Evolutionary conservation across 2,329 filamentous ascomycete species (phyloP), one percentile per base, ranked within the genome.

Genomic region (Diaporthe aspalathi): DNA sequence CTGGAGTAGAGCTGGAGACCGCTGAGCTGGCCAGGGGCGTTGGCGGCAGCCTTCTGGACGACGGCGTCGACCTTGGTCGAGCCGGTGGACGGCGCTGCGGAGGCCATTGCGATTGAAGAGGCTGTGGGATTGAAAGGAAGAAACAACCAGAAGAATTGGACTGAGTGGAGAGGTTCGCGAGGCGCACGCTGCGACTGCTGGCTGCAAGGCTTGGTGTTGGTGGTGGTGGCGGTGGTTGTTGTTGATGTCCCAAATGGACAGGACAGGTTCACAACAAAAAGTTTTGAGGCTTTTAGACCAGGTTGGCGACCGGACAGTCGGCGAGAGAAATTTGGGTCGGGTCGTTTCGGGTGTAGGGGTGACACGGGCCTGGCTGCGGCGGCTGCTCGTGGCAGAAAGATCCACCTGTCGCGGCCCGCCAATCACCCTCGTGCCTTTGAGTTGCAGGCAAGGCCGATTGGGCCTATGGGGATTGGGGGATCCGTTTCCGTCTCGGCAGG

Each of bases 1-100:
- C 94, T 91, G 79, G 94, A 93, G 92, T 98, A 98, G 79, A 99
- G 93, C 73, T 83, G 86, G 77, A 94, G 5, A 76, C 85, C 86
- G 75, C 80, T 81, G 74, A 83, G 82, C 82, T 85, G 81, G 74
- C 79, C 74, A 71, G 83, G 81, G 74, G 83, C 80, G 72, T 77
- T 77, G 76, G 80, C 80, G 77, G 81, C 81, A 76, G 81, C 78
- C 75, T 79, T 80, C 79, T 83, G 79, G 78, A 83, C 80, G 77
- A 83, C 79, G 77, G 82, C 81, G 71, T 84, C 81, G 81, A 84
- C 79, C 82, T 84, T 84, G 78, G 81, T 76, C 78, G 81, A 83
- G 78, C 78, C 80, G 75, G 81, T 82, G 72, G 79, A 78, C 70
- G 76, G 76, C 52, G 77, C 71, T 74, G 78, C 75, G 75, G 80